Conservation (phyloP, 106 monocot species). For the Iris macrosiphon region DNA sequence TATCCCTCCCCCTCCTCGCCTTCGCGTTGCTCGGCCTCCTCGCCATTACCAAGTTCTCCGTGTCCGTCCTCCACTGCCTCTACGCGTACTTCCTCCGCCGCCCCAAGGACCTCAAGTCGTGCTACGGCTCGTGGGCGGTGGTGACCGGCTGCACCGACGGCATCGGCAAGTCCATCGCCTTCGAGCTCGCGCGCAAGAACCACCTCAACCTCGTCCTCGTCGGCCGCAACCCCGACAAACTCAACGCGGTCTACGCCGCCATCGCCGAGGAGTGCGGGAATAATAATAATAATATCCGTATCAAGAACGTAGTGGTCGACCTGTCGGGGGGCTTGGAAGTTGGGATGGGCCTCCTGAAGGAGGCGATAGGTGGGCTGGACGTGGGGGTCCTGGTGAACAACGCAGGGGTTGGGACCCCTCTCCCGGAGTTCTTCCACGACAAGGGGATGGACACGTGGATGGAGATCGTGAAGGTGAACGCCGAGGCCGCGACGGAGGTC, state of each 20-base stretch:
- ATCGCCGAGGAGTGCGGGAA: constrained; percentile 11
- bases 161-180: constrained; percentile 53
- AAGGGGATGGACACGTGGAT: constrained; percentile 37
- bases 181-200: constrained; percentile 42
- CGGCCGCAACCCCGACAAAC: constrained; percentile 50
- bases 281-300: too few relatives aligned
- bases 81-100: constrained; percentile 39
- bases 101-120: constrained; percentile 24
- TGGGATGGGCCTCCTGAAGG: constrained; percentile 17
- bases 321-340: constrained; percentile 24
- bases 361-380: constrained; percentile 45
- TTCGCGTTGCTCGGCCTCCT: constrained; percentile 31
- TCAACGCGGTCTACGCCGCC: constrained; percentile 14
- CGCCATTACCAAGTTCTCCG: constrained; percentile 15
- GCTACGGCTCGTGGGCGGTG: constrained; percentile 59
- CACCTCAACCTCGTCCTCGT: constrained; percentile 56
- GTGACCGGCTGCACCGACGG: constrained; percentile 67
- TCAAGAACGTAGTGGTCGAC: constrained; percentile 43
- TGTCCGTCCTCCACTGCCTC: constrained; percentile 21
- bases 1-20: constrained; percentile 10
- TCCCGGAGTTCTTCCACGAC: constrained; percentile 49
- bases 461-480: constrained; percentile 54
- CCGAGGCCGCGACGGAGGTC: constrained; percentile 37
- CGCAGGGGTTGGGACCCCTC: constrained; percentile 41
- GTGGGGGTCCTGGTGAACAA: constrained; percentile 69